Percentiles rank a stretch among this genome's conserved stretches.
Evolutionary conservation across 352 stramenopile genomes (phyloP).

Genomic region (Phytophthora cryptogea): DNA sequence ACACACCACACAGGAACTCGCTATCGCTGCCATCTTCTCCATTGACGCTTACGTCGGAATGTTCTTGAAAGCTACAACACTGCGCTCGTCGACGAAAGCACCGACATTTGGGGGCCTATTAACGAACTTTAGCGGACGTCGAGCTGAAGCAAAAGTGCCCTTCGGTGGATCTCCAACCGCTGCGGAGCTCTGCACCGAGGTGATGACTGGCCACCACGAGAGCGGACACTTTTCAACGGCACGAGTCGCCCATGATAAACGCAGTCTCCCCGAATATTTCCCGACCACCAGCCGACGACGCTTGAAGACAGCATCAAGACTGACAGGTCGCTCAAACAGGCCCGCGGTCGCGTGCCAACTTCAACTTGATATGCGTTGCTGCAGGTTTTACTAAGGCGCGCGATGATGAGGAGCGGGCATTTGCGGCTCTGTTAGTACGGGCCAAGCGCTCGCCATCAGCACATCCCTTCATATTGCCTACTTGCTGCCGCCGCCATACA

Average conservation of each 20-base stretch:
- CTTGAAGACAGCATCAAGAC: conserved; percentile 5
- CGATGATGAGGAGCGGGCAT: conserved; percentile 24
- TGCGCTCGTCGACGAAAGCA: conserved; percentile 13
- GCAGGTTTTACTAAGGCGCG: conserved; percentile 27
- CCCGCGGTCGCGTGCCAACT: background rate
- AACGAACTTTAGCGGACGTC: conserved; percentile 14
- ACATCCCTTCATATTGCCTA: conserved; percentile 10
- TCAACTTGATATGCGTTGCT: conserved; percentile 22
- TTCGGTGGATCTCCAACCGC: conserved; percentile 19
- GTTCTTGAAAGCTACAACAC: background rate
- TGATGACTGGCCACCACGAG: conserved; percentile 30
- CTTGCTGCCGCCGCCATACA: conserved; percentile 23
- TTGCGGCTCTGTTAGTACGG: conserved; percentile 12
- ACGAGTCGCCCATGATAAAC: conserved; percentile 33
- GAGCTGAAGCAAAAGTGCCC: conserved; percentile 20
- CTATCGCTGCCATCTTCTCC: background rate
- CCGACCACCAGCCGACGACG: background rate
- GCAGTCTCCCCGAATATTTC: conserved; percentile 14
- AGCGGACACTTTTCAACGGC: conserved; percentile 18
- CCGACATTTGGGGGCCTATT: conserved; percentile 3
- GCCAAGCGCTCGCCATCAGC: conserved; percentile 9
- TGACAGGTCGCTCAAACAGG: conserved; percentile 2
- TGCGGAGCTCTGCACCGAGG: background rate
- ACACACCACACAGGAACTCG: background rate
- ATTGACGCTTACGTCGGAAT: background rate